Percentiles rank a stretch among this genome's conserved stretches.
These are phyloP conservation scores for Amaranthus cruentus DNA, from an alignment of 148 eudicot species.

Conservation along the genomic window DNA sequence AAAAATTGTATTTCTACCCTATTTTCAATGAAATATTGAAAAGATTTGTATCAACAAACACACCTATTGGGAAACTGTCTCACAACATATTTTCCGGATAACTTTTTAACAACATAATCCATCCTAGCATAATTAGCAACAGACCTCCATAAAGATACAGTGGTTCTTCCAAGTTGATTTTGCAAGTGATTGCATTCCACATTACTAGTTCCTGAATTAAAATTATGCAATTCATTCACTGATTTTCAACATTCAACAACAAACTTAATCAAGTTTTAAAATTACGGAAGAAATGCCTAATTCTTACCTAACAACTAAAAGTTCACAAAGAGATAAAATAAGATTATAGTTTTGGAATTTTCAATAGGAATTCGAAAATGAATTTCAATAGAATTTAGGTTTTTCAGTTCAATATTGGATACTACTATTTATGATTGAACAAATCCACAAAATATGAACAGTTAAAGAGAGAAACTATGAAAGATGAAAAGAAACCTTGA, in stretches of 20 bases:
- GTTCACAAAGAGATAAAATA: too few relatives aligned
- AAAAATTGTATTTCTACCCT: not conserved
- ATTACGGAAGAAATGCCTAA: not conserved
- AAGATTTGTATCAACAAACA: constrained; percentile 11
- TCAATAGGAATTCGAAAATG: not conserved
- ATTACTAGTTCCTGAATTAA: constrained; percentile 28
- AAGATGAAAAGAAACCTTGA: constrained; percentile 14
- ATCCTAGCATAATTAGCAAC: constrained; percentile 52
- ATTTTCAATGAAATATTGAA: not conserved
- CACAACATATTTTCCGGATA: constrained; percentile 34
- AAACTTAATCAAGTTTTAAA: too few relatives aligned
- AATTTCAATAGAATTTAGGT: not conserved
- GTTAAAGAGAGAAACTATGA: not conserved
- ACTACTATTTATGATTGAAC: not conserved
- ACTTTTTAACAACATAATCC: constrained; percentile 31
- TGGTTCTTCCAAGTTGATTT: constrained; percentile 24
- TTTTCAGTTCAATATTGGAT: not conserved
- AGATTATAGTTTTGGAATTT: too few relatives aligned
- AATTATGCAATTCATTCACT: constrained; percentile 2
- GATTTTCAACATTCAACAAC: not conserved
- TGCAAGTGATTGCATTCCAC: constrained; percentile 23
- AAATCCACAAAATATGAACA: too few relatives aligned
- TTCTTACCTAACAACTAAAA: too few relatives aligned
- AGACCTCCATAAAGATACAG: constrained; percentile 48
- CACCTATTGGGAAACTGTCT: constrained; percentile 46